These are phyloP conservation scores for Diaporthe vexans DNA, from an alignment of 2,329 filamentous ascomycete genomes.

Conservation along the genomic window DNA sequence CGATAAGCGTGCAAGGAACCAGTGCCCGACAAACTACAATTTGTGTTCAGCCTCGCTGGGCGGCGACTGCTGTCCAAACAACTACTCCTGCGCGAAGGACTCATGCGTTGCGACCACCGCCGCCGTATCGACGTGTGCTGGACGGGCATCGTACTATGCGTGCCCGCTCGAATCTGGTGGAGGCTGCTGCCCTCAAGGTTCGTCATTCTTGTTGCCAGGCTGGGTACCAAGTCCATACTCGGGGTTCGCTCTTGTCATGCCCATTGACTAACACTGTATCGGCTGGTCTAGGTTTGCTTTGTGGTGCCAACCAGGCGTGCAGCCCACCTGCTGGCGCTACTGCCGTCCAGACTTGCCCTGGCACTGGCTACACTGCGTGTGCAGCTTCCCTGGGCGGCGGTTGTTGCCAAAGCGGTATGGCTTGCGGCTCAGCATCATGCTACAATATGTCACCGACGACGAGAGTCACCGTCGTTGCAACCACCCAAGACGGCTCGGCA, in stretches of 20 bases:
- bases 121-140: slow-evolving; percentile 56
- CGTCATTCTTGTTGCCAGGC: slow-evolving; percentile 26
- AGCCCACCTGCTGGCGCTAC: slow-evolving; percentile 58
- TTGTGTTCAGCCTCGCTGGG: slow-evolving; percentile 55
- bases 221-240: neutral
- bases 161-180: slow-evolving; percentile 56
- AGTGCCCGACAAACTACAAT: slow-evolving; percentile 44
- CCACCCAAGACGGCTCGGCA: slow-evolving; percentile 57
- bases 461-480: slow-evolving; percentile 61
- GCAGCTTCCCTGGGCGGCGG: slow-evolving; percentile 65
- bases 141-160: slow-evolving; percentile 53
- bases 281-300: slow-evolving; percentile 60
- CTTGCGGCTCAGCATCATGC: slow-evolving; percentile 62
- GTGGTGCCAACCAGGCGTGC: slow-evolving; percentile 57
- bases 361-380: slow-evolving; percentile 61
- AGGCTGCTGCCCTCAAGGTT: slow-evolving; percentile 51
- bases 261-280: slow-evolving; percentile 50
- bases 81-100: slow-evolving; percentile 62
- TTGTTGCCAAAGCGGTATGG: slow-evolving; percentile 66
- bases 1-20: slow-evolving; percentile 36
- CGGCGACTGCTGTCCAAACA: slow-evolving; percentile 63
- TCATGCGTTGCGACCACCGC: slow-evolving; percentile 63
- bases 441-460: slow-evolving; percentile 63
- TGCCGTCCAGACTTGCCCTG: slow-evolving; percentile 56
- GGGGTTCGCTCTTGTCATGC: no score